Evolutionary conservation across 129 eudicot genomes (phyloP).

Genomic region (Kitagawia praeruptora): DNA sequence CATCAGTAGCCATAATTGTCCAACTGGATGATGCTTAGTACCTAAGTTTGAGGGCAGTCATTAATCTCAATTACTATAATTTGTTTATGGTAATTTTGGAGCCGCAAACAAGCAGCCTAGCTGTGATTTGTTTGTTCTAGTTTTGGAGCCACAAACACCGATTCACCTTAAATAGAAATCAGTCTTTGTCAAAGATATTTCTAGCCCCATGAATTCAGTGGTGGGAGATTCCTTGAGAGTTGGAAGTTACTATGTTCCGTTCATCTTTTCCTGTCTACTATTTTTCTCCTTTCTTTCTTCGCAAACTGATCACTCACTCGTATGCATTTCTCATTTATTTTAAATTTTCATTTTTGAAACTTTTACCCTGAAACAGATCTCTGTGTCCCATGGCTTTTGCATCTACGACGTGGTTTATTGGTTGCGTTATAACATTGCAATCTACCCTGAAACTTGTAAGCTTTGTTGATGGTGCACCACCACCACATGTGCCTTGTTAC

Average conservation of each 20-base stretch:
- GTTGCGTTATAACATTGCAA: neutral
- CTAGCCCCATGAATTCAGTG: neutral
- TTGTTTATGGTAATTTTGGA: neutral
- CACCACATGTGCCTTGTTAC: slow-evolving; percentile 1
- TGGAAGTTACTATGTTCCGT: neutral
- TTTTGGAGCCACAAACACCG: neutral
- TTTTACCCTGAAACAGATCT: neutral
- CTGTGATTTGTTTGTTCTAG: neutral
- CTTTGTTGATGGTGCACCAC: neutral
- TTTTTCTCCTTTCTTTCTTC: neutral
- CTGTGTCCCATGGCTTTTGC: neutral
- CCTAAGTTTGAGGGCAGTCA: neutral
- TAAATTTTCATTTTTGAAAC: neutral
- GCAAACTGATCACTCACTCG: neutral
- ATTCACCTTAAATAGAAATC: neutral
- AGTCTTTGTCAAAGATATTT: neutral
- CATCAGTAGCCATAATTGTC: neutral
- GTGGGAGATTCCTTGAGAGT: neutral
- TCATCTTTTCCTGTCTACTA: neutral
- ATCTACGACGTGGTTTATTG: neutral
- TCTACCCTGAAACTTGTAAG: neutral
- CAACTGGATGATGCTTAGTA: neutral
- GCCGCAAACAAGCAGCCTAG: neutral
- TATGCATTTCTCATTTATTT: neutral
- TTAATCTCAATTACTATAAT: too few species aligned